Evolutionary conservation across 2,329 filamentous ascomycete species (phyloP).

Genomic region (Sphaerulina musiva): DNA sequence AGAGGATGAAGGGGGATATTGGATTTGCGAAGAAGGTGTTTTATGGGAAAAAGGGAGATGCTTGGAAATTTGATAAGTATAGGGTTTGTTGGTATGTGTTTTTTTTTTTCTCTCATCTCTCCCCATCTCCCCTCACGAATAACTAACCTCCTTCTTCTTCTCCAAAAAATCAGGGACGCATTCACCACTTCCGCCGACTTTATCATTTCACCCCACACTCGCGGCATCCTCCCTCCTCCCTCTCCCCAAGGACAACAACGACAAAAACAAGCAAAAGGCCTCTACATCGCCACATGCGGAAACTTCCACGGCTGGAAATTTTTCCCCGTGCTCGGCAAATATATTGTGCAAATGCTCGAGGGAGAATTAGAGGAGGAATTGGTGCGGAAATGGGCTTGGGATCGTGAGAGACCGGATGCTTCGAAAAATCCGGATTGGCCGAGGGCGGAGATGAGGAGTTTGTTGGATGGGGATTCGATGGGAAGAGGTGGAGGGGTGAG

Average conservation of each 20-base stretch:
- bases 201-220: slow-evolving; percentile 39
- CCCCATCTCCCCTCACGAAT: too few species aligned
- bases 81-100: slow-evolving; percentile 58
- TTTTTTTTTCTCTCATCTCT: neutral
- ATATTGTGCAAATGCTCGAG: slow-evolving; percentile 34
- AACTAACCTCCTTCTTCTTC: neutral
- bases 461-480: slow-evolving; percentile 34
- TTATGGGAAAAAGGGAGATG: slow-evolving; percentile 51
- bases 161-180: slow-evolving; percentile 50
- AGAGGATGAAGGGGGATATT: slow-evolving; percentile 53
- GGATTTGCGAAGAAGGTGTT: slow-evolving; percentile 51
- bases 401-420: slow-evolving; percentile 52
- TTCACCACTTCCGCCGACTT: slow-evolving; percentile 54
- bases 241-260: too few species aligned
- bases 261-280: slow-evolving; percentile 11
- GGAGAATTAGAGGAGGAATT: slow-evolving; percentile 41
- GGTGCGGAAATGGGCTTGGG: slow-evolving; percentile 51
- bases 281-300: slow-evolving; percentile 45
- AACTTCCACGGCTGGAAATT: slow-evolving; percentile 37
- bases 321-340: slow-evolving; percentile 34
- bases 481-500: slow-evolving; percentile 18
- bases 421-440: slow-evolving; percentile 52
- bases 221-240: too few species aligned
- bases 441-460: slow-evolving; percentile 50
- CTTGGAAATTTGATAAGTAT: slow-evolving; percentile 56